phyloP scores from a whole-genome alignment of 164 flowering plant genomes.

The Aristolochia californica region DNA sequence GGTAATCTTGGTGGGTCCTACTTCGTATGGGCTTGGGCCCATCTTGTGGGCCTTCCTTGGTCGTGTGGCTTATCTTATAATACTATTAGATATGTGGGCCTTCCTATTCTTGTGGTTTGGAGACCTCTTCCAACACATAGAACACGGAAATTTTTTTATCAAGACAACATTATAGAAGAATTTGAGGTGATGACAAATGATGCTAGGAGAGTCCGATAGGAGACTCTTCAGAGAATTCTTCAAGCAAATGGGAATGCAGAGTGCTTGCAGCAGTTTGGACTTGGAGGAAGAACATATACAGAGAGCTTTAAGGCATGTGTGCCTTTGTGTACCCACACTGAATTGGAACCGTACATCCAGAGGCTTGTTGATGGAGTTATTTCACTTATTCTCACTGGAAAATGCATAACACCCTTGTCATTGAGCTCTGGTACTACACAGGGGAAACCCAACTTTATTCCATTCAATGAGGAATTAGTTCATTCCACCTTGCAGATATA shows the following conservation, averaged over 20 bases:
- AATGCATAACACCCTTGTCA: conserved; percentile 66
- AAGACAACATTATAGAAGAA: conserved; percentile 46
- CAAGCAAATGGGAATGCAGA: conserved; percentile 58
- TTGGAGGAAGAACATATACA: conserved; percentile 70
- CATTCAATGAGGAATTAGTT: conserved; percentile 66
- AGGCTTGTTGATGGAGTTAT: conserved; percentile 63
- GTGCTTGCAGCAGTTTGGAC: conserved; percentile 54
- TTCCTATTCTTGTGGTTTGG: too few relatives aligned
- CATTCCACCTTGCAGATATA: conserved; percentile 60
- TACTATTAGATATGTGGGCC: too few relatives aligned
- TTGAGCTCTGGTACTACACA: conserved; percentile 85
- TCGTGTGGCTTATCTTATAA: too few relatives aligned
- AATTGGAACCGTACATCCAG: conserved; percentile 64
- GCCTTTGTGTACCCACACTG: conserved; percentile 59
- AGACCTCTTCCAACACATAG: too few relatives aligned
- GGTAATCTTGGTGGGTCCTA: too few relatives aligned
- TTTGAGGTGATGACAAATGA: conserved; percentile 65
- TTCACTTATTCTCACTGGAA: conserved; percentile 60
- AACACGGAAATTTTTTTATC: conserved; percentile 21
- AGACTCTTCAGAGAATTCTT: conserved; percentile 60
- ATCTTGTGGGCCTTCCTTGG: too few relatives aligned
- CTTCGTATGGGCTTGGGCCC: too few relatives aligned
- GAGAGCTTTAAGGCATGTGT: conserved; percentile 58
- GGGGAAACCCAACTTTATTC: conserved; percentile 75
- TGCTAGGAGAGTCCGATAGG: conserved; percentile 53